These are phyloP conservation scores for Alternaria tenuissima DNA, from an alignment of 2,329 filamentous ascomycete species.

Conservation along the genomic window DNA sequence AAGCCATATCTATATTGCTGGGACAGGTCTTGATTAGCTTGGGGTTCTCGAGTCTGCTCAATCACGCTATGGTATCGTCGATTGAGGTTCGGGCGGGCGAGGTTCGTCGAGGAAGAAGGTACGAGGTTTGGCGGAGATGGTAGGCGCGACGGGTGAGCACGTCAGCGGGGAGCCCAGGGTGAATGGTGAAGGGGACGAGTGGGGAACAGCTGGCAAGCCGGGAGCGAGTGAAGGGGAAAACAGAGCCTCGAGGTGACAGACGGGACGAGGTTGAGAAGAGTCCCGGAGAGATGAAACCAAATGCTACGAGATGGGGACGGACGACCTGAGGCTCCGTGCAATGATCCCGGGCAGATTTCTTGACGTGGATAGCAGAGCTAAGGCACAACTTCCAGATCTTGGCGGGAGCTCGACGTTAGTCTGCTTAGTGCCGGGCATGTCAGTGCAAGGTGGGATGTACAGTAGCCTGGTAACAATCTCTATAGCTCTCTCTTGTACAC, in stretches of 20 bases:
- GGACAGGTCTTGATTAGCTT: conserved; percentile 4
- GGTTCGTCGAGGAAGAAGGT: conserved; percentile 21
- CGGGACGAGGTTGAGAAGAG: conserved; percentile 24
- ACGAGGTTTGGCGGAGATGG: conserved; percentile 13
- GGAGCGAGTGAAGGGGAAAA: conserved; percentile 29
- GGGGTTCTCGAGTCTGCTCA: conserved; percentile 15
- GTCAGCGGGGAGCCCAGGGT: conserved; percentile 38
- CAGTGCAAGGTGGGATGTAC: conserved; percentile 7
- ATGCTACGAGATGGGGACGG: conserved; percentile 36
- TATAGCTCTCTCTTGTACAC: not conserved
- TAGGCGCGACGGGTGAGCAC: conserved; percentile 25
- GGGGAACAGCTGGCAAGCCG: conserved; percentile 24
- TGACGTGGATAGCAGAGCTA: conserved; percentile 43
- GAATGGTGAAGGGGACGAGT: conserved; percentile 26
- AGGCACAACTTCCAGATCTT: conserved; percentile 26
- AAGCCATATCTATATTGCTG: conserved; percentile 33
- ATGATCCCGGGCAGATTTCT: conserved; percentile 40
- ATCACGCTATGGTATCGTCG: conserved; percentile 14
- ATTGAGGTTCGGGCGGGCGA: conserved; percentile 9
- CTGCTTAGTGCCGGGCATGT: conserved; percentile 12
- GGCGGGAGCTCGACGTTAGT: conserved; percentile 18
- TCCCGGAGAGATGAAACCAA: conserved; percentile 36
- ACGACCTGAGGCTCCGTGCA: conserved; percentile 39
- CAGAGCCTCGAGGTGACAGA: conserved; percentile 28
- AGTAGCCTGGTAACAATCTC: not conserved